These are phyloP conservation scores for Pulicaria dysenterica DNA, from an alignment of 129 eudicot species.

Conservation along the genomic window DNA sequence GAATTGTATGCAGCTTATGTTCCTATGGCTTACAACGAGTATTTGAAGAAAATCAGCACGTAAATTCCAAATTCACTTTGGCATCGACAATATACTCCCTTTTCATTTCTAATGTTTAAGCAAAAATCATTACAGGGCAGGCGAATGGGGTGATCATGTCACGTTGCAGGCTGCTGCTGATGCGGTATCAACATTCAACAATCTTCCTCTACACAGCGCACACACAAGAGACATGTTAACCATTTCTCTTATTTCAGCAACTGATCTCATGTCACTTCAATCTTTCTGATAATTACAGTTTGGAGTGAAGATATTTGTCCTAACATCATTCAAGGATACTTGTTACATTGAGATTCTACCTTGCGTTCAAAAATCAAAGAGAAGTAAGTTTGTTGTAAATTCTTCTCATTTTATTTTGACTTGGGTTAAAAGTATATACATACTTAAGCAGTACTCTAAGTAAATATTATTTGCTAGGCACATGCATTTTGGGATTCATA, in stretches of 20 bases:
- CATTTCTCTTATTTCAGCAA: conserved; percentile 1
- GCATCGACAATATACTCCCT: background rate
- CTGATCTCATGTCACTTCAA: background rate
- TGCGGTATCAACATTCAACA: conserved; percentile 49
- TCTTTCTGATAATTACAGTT: conserved; percentile 48
- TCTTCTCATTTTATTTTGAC: background rate
- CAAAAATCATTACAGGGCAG: conserved; percentile 45
- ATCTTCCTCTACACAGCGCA: conserved; percentile 13
- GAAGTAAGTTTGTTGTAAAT: conserved; percentile 54
- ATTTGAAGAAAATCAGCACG: conserved; percentile 72
- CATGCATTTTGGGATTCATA: conserved; percentile 12
- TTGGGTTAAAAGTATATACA: background rate
- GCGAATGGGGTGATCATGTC: conserved; percentile 92
- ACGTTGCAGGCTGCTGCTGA: conserved; percentile 92
- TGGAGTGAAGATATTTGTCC: conserved; percentile 77
- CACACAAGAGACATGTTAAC: background rate
- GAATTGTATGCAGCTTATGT: conserved; percentile 77
- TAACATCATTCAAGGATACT: conserved; percentile 81
- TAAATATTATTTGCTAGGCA: background rate
- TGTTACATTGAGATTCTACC: conserved; percentile 90
- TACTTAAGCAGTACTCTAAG: conserved; percentile 6
- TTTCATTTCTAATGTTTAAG: conserved; percentile 16
- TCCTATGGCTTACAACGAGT: conserved; percentile 73
- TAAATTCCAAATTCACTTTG: conserved; percentile 27
- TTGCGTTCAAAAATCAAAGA: conserved; percentile 54